phyloP scores from a whole-genome alignment of 179 eudicot species.

The Spergularia azorica region DNA sequence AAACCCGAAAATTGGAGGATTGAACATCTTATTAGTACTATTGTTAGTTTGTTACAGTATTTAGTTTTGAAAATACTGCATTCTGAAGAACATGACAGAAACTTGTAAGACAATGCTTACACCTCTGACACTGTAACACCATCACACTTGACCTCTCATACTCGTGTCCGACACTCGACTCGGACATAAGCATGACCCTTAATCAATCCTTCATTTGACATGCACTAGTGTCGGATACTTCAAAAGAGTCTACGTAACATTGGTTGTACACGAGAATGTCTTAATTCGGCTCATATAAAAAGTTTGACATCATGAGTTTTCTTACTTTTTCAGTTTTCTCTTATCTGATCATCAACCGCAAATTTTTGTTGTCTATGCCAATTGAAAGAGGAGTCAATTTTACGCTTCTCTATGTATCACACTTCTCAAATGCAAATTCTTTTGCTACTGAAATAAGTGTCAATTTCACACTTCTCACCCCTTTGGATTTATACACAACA shows the following conservation, averaged over 20 bases:
- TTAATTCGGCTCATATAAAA: slow-evolving; percentile 1
- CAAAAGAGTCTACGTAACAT: too few relatives aligned
- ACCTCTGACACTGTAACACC: too few relatives aligned
- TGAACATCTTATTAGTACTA: too few relatives aligned
- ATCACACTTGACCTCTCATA: too few relatives aligned
- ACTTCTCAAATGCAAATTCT: not conserved
- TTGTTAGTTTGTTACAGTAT: too few relatives aligned
- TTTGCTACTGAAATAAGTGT: not conserved
- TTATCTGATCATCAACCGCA: not conserved
- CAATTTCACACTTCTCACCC: not conserved
- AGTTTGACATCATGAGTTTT: slow-evolving; percentile 10
- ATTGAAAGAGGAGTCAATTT: not conserved
- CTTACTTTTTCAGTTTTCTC: not conserved
- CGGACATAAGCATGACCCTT: too few relatives aligned
- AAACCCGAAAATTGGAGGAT: not conserved
- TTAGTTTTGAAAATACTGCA: too few relatives aligned
- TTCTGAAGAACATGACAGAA: too few relatives aligned
- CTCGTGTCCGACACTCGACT: too few relatives aligned
- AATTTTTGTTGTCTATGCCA: not conserved
- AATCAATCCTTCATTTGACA: too few relatives aligned
- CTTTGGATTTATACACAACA: slow-evolving; percentile 4
- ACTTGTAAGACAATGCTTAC: too few relatives aligned
- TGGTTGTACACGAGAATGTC: not conserved
- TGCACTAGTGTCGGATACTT: too few relatives aligned
- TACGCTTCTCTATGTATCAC: not conserved